Evolutionary conservation across 2,329 filamentous ascomycete species (phyloP), one percentile per base, ranked within the genome.

Genomic region (Aspergillus fumigatus): DNA sequence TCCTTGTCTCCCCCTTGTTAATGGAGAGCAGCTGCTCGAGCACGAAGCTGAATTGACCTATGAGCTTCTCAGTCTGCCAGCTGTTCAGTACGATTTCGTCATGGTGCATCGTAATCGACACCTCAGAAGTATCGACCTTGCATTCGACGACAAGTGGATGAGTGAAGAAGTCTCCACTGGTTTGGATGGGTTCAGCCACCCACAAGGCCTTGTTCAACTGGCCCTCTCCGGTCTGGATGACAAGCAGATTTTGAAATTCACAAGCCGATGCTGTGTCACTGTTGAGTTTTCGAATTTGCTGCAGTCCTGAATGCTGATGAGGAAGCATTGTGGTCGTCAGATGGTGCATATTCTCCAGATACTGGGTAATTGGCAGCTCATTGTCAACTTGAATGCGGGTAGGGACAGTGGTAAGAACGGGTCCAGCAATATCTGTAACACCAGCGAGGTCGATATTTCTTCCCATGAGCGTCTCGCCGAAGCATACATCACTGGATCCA

Each of bases 61-160:
- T 70, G 5, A 84, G 79, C 32, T 77, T 75, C 62, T 85, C 73
- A 72, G 86, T 82, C 19, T 80, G 77, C 25, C 73, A 70, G 32
- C 73, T 75, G 19, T 75, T 74, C 19, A 88, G 80, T 0, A 81
- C 79, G n/a, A 81, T 80, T 23, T 84, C 84, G 64, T 88, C 85
- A 63, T 87, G 87, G 63, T 85, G 86, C 0, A 84, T 84, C 74
- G 84, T 85, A 55, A 85, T 75, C 17, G 81, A 70, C 65, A 88
- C 82, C 1, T 78, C 75, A 2, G 79, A 75, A 38, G 83, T 80
- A 0, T 62, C 65, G 5, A 87, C 72, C 3, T 82, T 84, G 67
- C 85, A 88, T 45, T 87, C 85, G 21, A 88, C 72, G 76, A 88
- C 87, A 32, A 88, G 79, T 1, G 84, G 80, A 65, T 87, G 87